Conservation (phyloP, 345 rosid species). For the Draba incana region DNA sequence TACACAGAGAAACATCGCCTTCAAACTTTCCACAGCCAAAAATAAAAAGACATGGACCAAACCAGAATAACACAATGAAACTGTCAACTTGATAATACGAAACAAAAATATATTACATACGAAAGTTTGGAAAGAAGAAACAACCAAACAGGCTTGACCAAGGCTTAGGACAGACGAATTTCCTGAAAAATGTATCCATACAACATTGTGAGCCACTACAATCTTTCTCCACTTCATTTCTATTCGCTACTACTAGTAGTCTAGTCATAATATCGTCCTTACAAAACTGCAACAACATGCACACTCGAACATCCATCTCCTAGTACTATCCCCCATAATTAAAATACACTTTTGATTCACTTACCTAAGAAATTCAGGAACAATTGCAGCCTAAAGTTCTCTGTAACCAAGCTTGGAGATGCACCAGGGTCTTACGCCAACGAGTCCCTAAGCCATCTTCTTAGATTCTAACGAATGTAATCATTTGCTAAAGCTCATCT, state of each 20-base stretch:
- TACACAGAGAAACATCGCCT: too few relatives aligned
- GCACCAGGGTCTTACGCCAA: conserved; percentile 11
- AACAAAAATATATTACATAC: conserved; percentile 3
- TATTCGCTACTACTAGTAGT: too few relatives aligned
- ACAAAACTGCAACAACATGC: conserved; percentile 24
- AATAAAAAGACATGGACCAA: neutral
- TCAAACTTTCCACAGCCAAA: too few relatives aligned
- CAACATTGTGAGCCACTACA: conserved; percentile 6
- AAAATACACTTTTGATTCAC: conserved; percentile 11
- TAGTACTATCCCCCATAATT: conserved; percentile 1
- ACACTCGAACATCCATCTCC: conserved; percentile 16
- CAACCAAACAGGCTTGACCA: conserved; percentile 38
- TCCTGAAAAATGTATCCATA: neutral
- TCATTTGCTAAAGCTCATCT: conserved; percentile 43
- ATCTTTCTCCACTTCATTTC: conserved; percentile 14
- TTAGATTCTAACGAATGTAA: conserved; percentile 7
- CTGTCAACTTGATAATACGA: neutral
- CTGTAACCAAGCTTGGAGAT: conserved; percentile 26
- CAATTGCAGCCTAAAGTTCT: conserved; percentile 21
- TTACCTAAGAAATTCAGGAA: conserved; percentile 38
- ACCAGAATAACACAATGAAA: neutral
- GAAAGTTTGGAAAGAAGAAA: conserved; percentile 1
- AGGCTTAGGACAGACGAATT: conserved; percentile 15
- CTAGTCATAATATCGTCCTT: conserved; percentile 1
- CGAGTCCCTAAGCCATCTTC: conserved; percentile 7